Evolutionary conservation across 306 rosid species (phyloP), one percentile per base, ranked within the genome.

Genomic region (Vigna reflexopilosa): DNA sequence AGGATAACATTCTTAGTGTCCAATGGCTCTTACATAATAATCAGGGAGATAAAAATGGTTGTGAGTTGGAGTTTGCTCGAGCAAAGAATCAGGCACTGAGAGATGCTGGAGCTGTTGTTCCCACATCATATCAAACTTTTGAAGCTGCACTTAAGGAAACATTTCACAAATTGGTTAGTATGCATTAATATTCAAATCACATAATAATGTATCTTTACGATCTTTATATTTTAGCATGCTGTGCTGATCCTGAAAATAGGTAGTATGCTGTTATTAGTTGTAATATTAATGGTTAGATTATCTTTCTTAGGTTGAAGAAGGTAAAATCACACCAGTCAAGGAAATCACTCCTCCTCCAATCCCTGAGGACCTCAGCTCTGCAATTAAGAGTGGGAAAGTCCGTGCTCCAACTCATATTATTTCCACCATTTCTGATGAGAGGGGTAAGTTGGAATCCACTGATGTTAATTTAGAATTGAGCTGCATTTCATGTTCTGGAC

Each of bases 41-140:
- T 80, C 82, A 93, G 98, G 99, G 99, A 1, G 98, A 98, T 70
- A 96, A 96, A 88, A 96, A 97, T 89, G 99, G 99, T 70, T 98
- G 93, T 47, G 99, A 93, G 81, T 26, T 96, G 90, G 98, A 96
- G 80, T 93, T 98, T 85, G 97, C 99, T 65, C 99, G 93, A 83
- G 98, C 90, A 36, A 96, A 96, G 87, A 96, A 96, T 77, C 93
- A 93, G 79, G 98, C 99, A 80, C 89, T 93, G 61, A 83, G 77
- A 77, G 99, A 95, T 2, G 99, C 97, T 79, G 97, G 98, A 85
- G 99, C 98, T 74, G 85, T 71, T 81, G 99, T 95, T 88, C 99
- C 99, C 73, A 89, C 98, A 4, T 95, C 98, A 9, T 95, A 70
- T 55, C 98, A 95, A 83, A 93, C 93, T 80, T 75, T 95, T 52